Evolutionary conservation across 108 stramenopile genomes (phyloP).

Genomic region (Nannochloropsis oceanica): DNA sequence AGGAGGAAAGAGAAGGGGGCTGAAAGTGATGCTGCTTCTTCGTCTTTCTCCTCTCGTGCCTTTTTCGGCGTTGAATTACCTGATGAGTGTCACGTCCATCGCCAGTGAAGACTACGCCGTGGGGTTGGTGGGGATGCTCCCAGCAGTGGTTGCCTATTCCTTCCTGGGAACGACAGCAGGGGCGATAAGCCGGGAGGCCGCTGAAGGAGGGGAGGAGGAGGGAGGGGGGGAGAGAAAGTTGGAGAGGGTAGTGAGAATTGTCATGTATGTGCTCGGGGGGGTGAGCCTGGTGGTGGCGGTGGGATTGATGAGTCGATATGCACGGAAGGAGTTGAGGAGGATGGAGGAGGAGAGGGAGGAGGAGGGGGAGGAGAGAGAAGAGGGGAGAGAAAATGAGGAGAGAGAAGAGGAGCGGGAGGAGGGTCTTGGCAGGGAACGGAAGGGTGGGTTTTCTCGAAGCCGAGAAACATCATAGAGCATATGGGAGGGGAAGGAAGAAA

Average conservation of each 20-base stretch:
- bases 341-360: background rate
- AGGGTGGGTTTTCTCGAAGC: too few relatives aligned
- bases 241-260: background rate
- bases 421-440: too few relatives aligned
- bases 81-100: background rate
- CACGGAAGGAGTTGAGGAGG: background rate
- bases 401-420: background rate
- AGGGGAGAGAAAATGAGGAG: background rate
- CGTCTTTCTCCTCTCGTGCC: background rate
- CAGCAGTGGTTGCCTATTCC: background rate
- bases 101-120: background rate
- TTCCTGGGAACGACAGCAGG: background rate
- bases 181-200: background rate
- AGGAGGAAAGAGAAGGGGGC: background rate
- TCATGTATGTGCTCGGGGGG: background rate
- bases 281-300: background rate
- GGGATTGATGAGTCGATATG: background rate
- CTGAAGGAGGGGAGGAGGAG: background rate
- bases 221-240: background rate
- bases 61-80: background rate
- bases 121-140: background rate
- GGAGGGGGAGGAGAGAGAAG: background rate
- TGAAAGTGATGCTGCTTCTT: background rate
- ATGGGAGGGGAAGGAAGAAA: too few relatives aligned
- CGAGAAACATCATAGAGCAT: too few relatives aligned